phyloP scores from a whole-genome alignment of 805 yeast genomes.

The Isabelozyma heimii region DNA sequence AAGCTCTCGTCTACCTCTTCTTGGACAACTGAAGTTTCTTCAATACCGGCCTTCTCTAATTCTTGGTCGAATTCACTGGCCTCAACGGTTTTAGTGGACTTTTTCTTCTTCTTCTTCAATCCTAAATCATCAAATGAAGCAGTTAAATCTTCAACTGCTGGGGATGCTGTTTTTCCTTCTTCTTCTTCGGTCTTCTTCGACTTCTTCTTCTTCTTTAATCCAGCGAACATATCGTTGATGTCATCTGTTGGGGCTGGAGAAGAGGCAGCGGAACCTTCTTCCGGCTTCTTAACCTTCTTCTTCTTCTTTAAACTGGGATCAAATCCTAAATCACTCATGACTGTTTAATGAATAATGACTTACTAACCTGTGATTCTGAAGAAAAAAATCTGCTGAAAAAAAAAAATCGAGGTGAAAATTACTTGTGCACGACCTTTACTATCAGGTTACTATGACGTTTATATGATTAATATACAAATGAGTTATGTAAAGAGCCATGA shows the following conservation, averaged over 20 bases:
- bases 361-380: background rate
- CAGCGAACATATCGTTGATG: constrained; percentile 63
- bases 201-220: constrained; percentile 78
- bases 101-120: constrained; percentile 77
- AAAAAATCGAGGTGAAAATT: constrained; percentile 1
- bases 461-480: too few relatives aligned
- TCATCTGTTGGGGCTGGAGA: constrained; percentile 28
- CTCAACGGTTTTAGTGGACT: constrained; percentile 51
- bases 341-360: background rate
- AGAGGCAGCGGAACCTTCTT: constrained; percentile 34
- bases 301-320: constrained; percentile 77
- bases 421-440: too few relatives aligned
- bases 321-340: constrained; percentile 57
- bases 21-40: constrained; percentile 36
- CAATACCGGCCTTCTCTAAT: constrained; percentile 85
- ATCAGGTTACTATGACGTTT: too few relatives aligned
- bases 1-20: constrained; percentile 27
- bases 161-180: constrained; percentile 17
- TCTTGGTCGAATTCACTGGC: constrained; percentile 85
- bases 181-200: constrained; percentile 43
- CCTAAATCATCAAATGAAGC: constrained; percentile 38
- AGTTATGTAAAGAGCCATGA: too few relatives aligned
- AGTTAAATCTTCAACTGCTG: constrained; percentile 29
- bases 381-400: background rate
- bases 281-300: constrained; percentile 58